Conservation (phyloP, 1,139 yeast species). For the Hemisphaericaspora xylanilytica region DNA sequence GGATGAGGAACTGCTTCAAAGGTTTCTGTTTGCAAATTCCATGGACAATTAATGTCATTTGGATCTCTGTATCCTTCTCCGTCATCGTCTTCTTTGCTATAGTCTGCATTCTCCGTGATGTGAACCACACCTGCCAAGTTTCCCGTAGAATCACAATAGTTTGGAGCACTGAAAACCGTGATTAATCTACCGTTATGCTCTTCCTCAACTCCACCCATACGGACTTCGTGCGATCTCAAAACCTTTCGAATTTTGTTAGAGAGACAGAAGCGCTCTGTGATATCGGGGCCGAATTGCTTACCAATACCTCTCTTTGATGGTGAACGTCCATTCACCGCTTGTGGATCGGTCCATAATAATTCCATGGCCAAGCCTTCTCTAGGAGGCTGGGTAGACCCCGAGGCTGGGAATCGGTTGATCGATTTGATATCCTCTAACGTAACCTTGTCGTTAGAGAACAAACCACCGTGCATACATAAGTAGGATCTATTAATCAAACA, state of each 20-base stretch:
- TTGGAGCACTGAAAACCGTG: slow-evolving; percentile 96
- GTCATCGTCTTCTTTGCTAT: slow-evolving; percentile 31
- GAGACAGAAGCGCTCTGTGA: slow-evolving; percentile 76
- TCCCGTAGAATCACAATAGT: slow-evolving; percentile 91
- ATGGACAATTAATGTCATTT: slow-evolving; percentile 44
- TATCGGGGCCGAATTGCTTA: slow-evolving; percentile 94
- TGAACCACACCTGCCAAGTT: slow-evolving; percentile 88
- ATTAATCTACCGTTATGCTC: slow-evolving; percentile 85
- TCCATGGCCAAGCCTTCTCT: slow-evolving; percentile 94
- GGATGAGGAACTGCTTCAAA: slow-evolving; percentile 91
- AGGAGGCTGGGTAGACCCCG: slow-evolving; percentile 75
- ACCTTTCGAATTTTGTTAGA: slow-evolving; percentile 71
- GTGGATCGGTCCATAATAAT: slow-evolving; percentile 97
- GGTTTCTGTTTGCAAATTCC: slow-evolving; percentile 51
- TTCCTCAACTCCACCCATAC: slow-evolving; percentile 84
- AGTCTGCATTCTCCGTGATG: slow-evolving; percentile 38
- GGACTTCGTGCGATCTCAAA: slow-evolving; percentile 91
- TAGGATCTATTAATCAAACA: slow-evolving; percentile 74
- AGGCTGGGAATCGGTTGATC: slow-evolving; percentile 59
- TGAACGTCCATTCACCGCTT: slow-evolving; percentile 68
- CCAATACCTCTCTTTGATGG: slow-evolving; percentile 96
- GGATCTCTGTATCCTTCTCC: slow-evolving; percentile 55
- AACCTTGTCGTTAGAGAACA: slow-evolving; percentile 74
- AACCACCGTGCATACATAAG: slow-evolving; percentile 93
- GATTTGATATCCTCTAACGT: slow-evolving; percentile 71